Evolutionary conservation across 2,329 filamentous ascomycete genomes (phyloP).

Genomic region (Fusarium irregulare): DNA sequence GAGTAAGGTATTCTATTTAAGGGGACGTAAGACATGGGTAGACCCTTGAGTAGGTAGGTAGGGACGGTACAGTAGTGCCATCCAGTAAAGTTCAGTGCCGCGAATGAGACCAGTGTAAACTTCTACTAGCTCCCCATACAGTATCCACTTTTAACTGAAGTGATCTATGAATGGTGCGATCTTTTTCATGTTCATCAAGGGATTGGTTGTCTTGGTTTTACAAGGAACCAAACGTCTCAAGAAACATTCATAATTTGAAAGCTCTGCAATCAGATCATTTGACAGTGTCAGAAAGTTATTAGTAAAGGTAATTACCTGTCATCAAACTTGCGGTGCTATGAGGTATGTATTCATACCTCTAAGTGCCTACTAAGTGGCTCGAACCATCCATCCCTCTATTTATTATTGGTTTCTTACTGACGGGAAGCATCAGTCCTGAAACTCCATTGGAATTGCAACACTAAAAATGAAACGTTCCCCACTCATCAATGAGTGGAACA

Average conservation of each 20-base stretch:
- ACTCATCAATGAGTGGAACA: background rate
- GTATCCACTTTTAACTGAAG: slow-evolving; percentile 14
- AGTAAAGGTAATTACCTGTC: background rate
- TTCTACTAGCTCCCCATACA: slow-evolving; percentile 35
- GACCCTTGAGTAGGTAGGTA: slow-evolving; percentile 17
- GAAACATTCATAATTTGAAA: background rate
- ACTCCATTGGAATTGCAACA: background rate
- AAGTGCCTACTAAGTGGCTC: background rate
- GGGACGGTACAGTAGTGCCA: background rate
- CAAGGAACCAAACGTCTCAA: background rate
- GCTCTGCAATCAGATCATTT: background rate
- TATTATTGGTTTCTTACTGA: background rate
- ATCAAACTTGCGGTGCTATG: background rate
- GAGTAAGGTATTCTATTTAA: slow-evolving; percentile 33
- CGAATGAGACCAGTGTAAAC: slow-evolving; percentile 40
- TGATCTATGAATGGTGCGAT: slow-evolving; percentile 13
- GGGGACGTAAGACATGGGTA: slow-evolving; percentile 37
- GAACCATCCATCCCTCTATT: background rate
- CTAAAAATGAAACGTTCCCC: background rate
- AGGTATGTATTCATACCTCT: background rate
- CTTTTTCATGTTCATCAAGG: slow-evolving; percentile 1
- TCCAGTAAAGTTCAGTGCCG: background rate
- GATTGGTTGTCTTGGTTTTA: slow-evolving; percentile 1
- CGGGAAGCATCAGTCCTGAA: background rate
- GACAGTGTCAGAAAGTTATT: background rate